Percentiles rank a stretch among this genome's conserved stretches.
These are phyloP conservation scores for Talaromyces sp. DNA, from an alignment of 2,329 filamentous ascomycete genomes.

Conservation along the genomic window DNA sequence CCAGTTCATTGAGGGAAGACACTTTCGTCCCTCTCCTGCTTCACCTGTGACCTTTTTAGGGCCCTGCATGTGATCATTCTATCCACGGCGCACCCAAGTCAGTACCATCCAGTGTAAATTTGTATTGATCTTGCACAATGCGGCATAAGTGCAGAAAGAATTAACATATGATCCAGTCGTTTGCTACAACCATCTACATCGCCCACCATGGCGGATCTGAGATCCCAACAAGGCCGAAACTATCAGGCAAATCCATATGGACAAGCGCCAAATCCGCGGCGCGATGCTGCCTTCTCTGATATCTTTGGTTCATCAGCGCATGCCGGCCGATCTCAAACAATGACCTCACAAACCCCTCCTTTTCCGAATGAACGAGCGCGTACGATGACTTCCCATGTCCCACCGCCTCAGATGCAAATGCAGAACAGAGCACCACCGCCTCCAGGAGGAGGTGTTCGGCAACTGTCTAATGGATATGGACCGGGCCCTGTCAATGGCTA, in stretches of 20 bases:
- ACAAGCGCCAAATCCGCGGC: slow-evolving; percentile 55
- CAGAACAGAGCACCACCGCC: slow-evolving; percentile 41
- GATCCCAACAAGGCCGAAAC: slow-evolving; percentile 59
- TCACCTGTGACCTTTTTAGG: slow-evolving; percentile 9
- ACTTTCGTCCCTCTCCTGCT: not conserved
- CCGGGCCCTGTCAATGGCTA: slow-evolving; percentile 39
- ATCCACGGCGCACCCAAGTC: not conserved
- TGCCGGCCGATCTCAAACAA: slow-evolving; percentile 87
- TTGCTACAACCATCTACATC: not conserved
- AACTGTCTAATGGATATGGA: slow-evolving; percentile 44
- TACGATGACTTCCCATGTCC: slow-evolving; percentile 64
- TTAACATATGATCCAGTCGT: not conserved
- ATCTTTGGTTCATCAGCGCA: slow-evolving; percentile 89
- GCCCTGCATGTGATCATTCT: slow-evolving; percentile 15
- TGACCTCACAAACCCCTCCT: slow-evolving; percentile 73
- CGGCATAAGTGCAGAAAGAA: slow-evolving; percentile 15
- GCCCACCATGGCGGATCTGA: slow-evolving; percentile 59
- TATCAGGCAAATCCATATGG: slow-evolving; percentile 54
- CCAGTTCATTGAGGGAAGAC: not conserved
- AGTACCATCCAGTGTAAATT: not conserved
- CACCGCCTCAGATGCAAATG: slow-evolving; percentile 44
- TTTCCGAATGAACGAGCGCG: slow-evolving; percentile 68
- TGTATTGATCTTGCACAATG: not conserved
- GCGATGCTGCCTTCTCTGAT: slow-evolving; percentile 92
- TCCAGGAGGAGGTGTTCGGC: slow-evolving; percentile 31